A percentile compares a stretch with the other conserved stretches of the same genome.
Evolutionary conservation across 192 early-diverging fungal species (phyloP).

Genomic region (Coemansia aciculifera): DNA sequence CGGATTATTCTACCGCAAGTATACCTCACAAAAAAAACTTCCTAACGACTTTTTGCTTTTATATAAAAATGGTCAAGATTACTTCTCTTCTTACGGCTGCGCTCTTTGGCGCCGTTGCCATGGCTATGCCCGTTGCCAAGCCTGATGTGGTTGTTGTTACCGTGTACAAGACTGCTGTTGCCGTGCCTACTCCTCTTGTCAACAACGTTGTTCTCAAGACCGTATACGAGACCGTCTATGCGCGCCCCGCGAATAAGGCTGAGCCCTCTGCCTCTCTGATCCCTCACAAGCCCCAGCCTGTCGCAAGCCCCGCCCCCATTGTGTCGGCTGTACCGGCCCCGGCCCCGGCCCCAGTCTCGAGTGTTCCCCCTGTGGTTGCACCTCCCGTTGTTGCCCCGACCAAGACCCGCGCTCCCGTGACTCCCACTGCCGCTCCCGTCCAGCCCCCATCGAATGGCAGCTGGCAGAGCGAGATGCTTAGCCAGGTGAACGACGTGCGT

Average conservation of each 20-base stretch:
- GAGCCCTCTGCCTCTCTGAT: background rate
- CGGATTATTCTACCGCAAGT: constrained; percentile 15
- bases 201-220: constrained; percentile 23
- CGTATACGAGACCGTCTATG: constrained; percentile 18
- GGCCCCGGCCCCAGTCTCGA: background rate
- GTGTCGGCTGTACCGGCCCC: background rate
- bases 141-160: constrained; percentile 14
- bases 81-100: constrained; percentile 32
- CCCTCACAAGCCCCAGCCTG: constrained; percentile 8
- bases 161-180: constrained; percentile 7
- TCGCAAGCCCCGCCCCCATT: background rate
- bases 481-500: constrained; percentile 40
- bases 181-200: background rate
- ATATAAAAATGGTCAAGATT: constrained; percentile 35
- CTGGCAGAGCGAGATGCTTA: constrained; percentile 44
- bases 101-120: constrained; percentile 28
- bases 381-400: background rate
- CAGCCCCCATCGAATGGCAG: constrained; percentile 1
- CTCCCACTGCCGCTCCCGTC: constrained; percentile 2
- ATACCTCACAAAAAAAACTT: background rate
- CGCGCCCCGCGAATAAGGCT: background rate
- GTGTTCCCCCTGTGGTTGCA: background rate
- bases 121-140: constrained; percentile 28
- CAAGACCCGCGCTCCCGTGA: background rate
- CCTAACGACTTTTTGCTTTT: background rate